Evolutionary conservation across 2,329 filamentous ascomycete genomes (phyloP), one percentile per base, ranked within the genome.

Genomic region (Fusarium bactridioides): DNA sequence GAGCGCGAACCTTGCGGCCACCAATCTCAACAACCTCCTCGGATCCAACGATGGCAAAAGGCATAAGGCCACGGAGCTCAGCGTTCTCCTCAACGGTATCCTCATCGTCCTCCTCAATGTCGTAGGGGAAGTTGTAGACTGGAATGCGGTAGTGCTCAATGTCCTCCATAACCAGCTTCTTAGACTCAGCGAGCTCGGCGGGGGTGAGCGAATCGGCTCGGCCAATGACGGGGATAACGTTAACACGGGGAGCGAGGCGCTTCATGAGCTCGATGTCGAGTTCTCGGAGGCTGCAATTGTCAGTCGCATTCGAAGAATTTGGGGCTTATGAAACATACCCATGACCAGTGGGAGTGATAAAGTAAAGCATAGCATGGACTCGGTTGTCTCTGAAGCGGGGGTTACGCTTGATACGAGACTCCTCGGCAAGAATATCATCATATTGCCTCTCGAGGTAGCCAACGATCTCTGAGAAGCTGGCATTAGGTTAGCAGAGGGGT

Each of bases 351-450:
- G 96, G 96, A 75, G 96, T 97, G 88, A 99, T 98, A 84, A 99
- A 99, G 89, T 99, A 99, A 79, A 99, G 92, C 83, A 99, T 91
- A 77, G 95, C 96, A 82, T 99, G 96, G 54, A 99, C 94, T 86
- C 96, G 94, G 87, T 99, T 98, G 86, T 99, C 96, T 81, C 96
- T 92, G 92, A 99, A 99, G 80, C 96, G 92, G 78, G 96, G 96
- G 88, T 99, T 99, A 94, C 96, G 96, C 93, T 99, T 99, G 89
- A 99, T 99, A 88, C 96, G 94, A 79, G 96, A 98, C 87, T 99
- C 96, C 87, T 98, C 95, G 72, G 96, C 95, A 78, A 99, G 90
- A 88, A 99, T 98, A 83, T 98, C 95, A 85, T 99, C 96, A 85
- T 98, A 98, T 90, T 99, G 95, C 86, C 95, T 91, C 89, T 99